Base-by-base conservation (phyloP, 352 stramenopile species). In the Phytophthora palmivora region DNA sequence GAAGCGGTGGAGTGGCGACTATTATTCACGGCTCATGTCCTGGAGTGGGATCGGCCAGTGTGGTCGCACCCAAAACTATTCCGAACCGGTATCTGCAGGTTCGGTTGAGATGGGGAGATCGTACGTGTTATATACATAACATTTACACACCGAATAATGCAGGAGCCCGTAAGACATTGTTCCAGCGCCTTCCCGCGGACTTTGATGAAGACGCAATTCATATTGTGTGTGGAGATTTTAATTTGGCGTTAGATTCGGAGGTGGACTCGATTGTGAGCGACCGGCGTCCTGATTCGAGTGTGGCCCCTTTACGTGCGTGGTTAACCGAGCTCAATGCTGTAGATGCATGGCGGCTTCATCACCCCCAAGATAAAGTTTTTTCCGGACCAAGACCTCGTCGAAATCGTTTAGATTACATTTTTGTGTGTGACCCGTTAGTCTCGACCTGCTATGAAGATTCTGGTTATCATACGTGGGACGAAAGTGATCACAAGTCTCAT, bases 141-240 rank as follows among this genome's bases (percentile, higher is more conserved):
- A 39, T 58, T 26, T 58, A 58, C 10, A 26, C 49, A 3, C 49
- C 49, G 26, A 58, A 58, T 41, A 37, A 32, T 19, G 49, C 37
- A 12, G 49, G 24, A 11, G 18, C 37, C 1, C 14, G 38, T 32
- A 47, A 9, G 15, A 0, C 10, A 9, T 21, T 58, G 4, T 58
- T 58, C 15, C 4, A 37, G 24, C 14, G n/a, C 1, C 38, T 58
- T 8, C 39, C 50, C n/a, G 28, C 43, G 6, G 38, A 38, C 33
- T 58, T 58, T 43, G 38, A 58, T 0, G 26, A 42, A 14, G 14
- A 58, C 10, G 50, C 39, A 6, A 22, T 49, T 41, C 50, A 58
- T 18, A 43, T 58, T 42, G 28, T 58, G 6, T 58, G 50, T 43
- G 50, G 50, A n/a, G 50, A 58, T 34, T 58, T 58, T 50, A 58